Conservation (phyloP, 2,329 filamentous ascomycete genomes). For the Ilyonectria mors-panacis region DNA sequence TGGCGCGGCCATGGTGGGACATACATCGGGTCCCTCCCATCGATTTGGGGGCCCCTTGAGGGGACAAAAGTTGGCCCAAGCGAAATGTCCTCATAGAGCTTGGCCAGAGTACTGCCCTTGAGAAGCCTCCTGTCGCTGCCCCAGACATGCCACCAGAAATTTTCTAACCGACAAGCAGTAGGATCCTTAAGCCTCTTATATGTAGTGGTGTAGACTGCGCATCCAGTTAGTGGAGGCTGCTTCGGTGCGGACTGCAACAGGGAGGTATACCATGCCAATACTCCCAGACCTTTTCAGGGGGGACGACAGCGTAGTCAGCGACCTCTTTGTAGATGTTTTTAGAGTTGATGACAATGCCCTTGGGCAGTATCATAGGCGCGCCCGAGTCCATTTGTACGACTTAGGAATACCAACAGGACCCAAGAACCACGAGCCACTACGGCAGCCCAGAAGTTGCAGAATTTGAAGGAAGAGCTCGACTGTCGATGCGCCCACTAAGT, state of each 20-base stretch:
- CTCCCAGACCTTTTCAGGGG: constrained; percentile 67
- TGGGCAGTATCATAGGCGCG: constrained; percentile 65
- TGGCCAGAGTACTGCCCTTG: constrained; percentile 68
- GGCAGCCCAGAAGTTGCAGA: constrained; percentile 8
- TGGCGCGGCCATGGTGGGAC: constrained; percentile 31
- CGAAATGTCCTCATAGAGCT: constrained; percentile 71
- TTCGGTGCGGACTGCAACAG: constrained; percentile 1
- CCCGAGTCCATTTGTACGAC: constrained; percentile 51
- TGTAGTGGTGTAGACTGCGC: constrained; percentile 72
- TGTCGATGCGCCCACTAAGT: constrained; percentile 29
- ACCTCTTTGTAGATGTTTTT: constrained; percentile 68
- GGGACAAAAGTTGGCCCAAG: constrained; percentile 70
- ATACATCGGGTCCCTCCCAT: constrained; percentile 67
- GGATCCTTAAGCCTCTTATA: constrained; percentile 72
- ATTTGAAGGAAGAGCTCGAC: constrained; percentile 17
- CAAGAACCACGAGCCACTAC: constrained; percentile 24
- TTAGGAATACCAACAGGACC: constrained; percentile 23
- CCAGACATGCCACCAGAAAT: constrained; percentile 78
- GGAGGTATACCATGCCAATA: constrained; percentile 69
- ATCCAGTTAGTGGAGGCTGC: constrained; percentile 33
- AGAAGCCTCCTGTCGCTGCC: constrained; percentile 70
- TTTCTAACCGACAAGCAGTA: constrained; percentile 74
- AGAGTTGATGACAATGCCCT: constrained; percentile 71
- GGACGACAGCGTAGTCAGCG: constrained; percentile 65
- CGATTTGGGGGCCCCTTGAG: constrained; percentile 67